A percentile compares a stretch with the other conserved stretches of the same genome.
These are phyloP conservation scores for Mycena galericulata DNA, from an alignment of 768 basidiomycete species.

Conservation along the genomic window DNA sequence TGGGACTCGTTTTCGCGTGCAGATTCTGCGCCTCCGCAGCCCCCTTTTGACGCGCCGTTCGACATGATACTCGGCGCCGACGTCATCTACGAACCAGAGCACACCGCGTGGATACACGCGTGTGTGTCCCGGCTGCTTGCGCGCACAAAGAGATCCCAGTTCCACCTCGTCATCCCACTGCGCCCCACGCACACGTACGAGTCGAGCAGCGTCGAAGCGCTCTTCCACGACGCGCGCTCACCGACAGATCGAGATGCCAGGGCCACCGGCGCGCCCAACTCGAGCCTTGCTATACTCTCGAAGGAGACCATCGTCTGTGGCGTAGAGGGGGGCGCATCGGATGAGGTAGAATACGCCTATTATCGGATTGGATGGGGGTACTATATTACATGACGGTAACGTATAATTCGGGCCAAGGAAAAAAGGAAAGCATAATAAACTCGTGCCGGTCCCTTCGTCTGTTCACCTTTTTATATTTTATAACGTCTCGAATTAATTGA, in stretches of 20 bases:
- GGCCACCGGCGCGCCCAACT: too few species aligned
- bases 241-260: slow-evolving; percentile 24
- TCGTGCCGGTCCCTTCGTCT: too few species aligned
- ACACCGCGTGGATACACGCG: slow-evolving; percentile 76
- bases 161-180: slow-evolving; percentile 30
- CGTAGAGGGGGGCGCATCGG: slow-evolving; percentile 51
- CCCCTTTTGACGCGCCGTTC: slow-evolving; percentile 58
- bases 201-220: slow-evolving; percentile 14
- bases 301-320: slow-evolving; percentile 71
- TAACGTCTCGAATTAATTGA: too few species aligned
- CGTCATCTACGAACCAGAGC: slow-evolving; percentile 80
- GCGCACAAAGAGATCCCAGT: neutral
- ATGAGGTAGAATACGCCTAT: slow-evolving; percentile 77
- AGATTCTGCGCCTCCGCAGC: neutral
- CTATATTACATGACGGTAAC: too few species aligned
- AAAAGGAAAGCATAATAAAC: too few species aligned
- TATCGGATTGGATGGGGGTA: slow-evolving; percentile 82
- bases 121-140: slow-evolving; percentile 66
- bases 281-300: slow-evolving; percentile 65
- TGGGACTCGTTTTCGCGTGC: slow-evolving; percentile 61
- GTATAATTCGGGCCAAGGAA: too few species aligned
- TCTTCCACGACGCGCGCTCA: too few species aligned
- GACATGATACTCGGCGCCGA: slow-evolving; percentile 87
- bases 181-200: slow-evolving; percentile 18
- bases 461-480: too few species aligned